A percentile compares a stretch with the other conserved stretches of the same genome.
Evolutionary conservation across 345 rosid genomes (phyloP).

Genomic region (Eucalyptus victrix): DNA sequence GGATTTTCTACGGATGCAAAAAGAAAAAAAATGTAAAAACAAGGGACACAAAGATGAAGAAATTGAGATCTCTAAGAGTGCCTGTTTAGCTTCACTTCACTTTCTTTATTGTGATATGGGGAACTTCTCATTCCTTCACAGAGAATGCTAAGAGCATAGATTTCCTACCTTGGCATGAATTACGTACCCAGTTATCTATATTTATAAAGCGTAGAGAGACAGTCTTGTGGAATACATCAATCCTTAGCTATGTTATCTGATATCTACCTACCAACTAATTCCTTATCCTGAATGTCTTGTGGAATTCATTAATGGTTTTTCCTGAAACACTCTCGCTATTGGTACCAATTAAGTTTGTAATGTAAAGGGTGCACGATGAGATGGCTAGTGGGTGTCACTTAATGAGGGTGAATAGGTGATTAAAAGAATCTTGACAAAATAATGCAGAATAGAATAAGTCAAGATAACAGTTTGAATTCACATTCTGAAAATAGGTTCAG

Average conservation of each 20-base stretch:
- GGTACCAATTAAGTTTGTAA: neutral
- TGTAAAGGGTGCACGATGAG: neutral
- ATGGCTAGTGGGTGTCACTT: too few relatives aligned
- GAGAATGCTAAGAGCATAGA: neutral
- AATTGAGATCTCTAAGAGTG: neutral
- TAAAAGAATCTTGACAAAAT: too few relatives aligned
- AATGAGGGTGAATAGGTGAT: too few relatives aligned
- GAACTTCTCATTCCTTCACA: neutral
- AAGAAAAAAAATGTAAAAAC: neutral
- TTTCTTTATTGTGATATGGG: neutral
- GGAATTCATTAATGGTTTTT: neutral
- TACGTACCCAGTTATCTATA: neutral
- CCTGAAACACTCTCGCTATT: neutral
- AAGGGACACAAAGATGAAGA: neutral
- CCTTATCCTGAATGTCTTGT: neutral
- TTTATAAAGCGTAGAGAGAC: neutral
- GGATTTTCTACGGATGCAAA: neutral
- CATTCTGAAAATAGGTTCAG: rapidly evolving
- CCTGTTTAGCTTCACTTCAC: neutral
- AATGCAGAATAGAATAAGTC: too few relatives aligned
- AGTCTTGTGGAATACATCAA: neutral
- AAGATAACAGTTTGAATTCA: too few relatives aligned
- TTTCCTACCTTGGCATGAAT: neutral
- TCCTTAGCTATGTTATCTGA: neutral
- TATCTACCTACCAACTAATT: neutral